Conservation (phyloP, 345 rosid genomes). For the Lagerstroemia speciosa region DNA sequence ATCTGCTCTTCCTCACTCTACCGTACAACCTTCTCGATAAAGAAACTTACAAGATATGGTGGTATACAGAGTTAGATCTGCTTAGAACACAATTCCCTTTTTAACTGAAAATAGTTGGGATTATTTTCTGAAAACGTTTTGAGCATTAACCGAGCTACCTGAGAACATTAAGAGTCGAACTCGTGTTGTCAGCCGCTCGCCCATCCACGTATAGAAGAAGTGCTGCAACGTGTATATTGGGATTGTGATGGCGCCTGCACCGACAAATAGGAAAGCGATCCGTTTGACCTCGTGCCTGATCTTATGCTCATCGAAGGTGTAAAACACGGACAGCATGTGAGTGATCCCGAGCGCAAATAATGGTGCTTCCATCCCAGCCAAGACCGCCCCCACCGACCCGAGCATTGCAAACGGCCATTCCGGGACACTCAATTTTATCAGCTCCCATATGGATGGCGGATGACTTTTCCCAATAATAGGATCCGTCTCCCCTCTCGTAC, state of each 20-base stretch:
- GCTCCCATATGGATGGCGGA: slow-evolving; percentile 41
- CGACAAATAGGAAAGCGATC: slow-evolving; percentile 41
- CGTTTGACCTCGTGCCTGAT: slow-evolving; percentile 41
- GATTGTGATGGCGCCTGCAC: slow-evolving; percentile 35
- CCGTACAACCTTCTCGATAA: background rate
- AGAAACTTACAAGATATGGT: background rate
- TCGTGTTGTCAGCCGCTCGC: slow-evolving; percentile 66
- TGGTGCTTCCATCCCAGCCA: slow-evolving; percentile 67
- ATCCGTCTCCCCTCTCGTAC: background rate
- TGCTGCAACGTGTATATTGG: slow-evolving; percentile 68
- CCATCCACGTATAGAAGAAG: slow-evolving; percentile 74
- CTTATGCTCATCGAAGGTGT: slow-evolving; percentile 29
- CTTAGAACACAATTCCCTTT: too few species aligned
- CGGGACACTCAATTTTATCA: slow-evolving; percentile 60
- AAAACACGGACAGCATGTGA: slow-evolving; percentile 54
- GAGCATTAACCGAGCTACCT: too few species aligned
- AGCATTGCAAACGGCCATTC: slow-evolving; percentile 79
- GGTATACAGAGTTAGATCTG: background rate
- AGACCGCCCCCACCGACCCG: slow-evolving; percentile 68
- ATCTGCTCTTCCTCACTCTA: too few species aligned
- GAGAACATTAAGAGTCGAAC: slow-evolving; percentile 65
- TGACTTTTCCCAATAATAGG: background rate
- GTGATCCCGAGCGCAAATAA: slow-evolving; percentile 65
- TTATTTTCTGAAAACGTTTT: too few species aligned
- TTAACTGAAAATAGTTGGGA: too few species aligned